Conservation (phyloP, 495 filamentous ascomycete genomes). For the Pyronema domesticum region DNA sequence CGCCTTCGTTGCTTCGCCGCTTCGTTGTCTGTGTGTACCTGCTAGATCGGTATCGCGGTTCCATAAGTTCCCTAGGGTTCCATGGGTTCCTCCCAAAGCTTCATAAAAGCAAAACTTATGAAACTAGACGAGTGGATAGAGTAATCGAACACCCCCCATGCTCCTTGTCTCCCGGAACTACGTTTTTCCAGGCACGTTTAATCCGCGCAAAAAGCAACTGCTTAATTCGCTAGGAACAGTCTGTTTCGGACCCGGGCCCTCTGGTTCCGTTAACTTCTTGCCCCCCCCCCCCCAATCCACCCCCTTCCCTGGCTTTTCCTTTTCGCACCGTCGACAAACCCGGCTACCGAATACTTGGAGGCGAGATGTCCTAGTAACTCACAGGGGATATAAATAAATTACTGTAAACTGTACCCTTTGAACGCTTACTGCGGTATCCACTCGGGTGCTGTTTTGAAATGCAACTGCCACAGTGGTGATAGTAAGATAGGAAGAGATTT, state of each 20-base stretch:
- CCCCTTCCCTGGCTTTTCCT: neutral
- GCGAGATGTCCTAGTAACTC: neutral
- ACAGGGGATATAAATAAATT: neutral
- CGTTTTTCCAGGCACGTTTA: neutral
- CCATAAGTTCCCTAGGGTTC: neutral
- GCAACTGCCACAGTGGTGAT: no score
- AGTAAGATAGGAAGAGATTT: neutral
- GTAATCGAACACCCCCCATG: no score
- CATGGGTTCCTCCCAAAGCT: no score
- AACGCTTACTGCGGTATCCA: neutral
- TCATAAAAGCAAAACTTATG: no score
- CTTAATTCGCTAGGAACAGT: neutral
- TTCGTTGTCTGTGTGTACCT: neutral
- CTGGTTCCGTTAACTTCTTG: neutral
- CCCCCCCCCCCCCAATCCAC: neutral
- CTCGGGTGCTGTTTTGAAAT: no score
- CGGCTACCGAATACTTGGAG: neutral
- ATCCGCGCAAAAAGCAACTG: neutral
- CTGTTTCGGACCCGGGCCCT: neutral
- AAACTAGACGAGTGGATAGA: no score
- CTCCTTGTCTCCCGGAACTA: neutral
- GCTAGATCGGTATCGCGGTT: neutral
- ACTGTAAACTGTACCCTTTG: neutral
- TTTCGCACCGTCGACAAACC: neutral
- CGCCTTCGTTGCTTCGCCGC: neutral